phyloP scores from a whole-genome alignment of 208 protist genomes.

The Phytomonas serpens region DNA sequence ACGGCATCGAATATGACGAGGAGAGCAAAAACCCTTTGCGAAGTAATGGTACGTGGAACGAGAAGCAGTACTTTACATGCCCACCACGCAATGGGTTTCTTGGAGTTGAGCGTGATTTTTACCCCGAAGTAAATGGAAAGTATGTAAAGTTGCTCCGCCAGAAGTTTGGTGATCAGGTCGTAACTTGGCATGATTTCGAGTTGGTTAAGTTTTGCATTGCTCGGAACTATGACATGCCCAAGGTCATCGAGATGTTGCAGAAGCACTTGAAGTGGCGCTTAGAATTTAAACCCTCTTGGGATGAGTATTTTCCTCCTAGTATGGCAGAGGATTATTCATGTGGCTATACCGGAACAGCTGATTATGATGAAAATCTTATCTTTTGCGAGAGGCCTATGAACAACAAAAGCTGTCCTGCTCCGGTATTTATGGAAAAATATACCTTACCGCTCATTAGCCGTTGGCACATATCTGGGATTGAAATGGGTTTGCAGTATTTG shows the following conservation, averaged over 20 bases:
- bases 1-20: constrained; percentile 63
- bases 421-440: constrained; percentile 57
- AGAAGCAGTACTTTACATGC: constrained; percentile 49
- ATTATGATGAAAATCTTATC: constrained; percentile 75
- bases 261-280: constrained; percentile 64
- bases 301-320: constrained; percentile 71
- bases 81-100: constrained; percentile 32
- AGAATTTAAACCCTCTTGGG: constrained; percentile 37
- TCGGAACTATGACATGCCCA: constrained; percentile 66
- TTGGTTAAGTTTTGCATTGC: constrained; percentile 83
- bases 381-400: constrained; percentile 80
- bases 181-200: constrained; percentile 69
- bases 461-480: constrained; percentile 54
- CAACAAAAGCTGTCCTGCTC: constrained; percentile 40
- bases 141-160: constrained; percentile 31
- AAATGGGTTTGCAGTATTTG: constrained; percentile 59
- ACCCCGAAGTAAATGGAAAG: constrained; percentile 45
- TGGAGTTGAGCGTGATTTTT: constrained; percentile 34
- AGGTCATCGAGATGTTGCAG: constrained; percentile 64
- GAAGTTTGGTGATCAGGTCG: constrained; percentile 54
- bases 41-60: constrained; percentile 45
- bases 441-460: constrained; percentile 47
- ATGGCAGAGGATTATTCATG: constrained; percentile 64
- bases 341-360: constrained; percentile 52
- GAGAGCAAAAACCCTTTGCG: constrained; percentile 34